Base-by-base conservation (phyloP, 2,329 filamentous ascomycete species). In the Pseudocercospora ulei region DNA sequence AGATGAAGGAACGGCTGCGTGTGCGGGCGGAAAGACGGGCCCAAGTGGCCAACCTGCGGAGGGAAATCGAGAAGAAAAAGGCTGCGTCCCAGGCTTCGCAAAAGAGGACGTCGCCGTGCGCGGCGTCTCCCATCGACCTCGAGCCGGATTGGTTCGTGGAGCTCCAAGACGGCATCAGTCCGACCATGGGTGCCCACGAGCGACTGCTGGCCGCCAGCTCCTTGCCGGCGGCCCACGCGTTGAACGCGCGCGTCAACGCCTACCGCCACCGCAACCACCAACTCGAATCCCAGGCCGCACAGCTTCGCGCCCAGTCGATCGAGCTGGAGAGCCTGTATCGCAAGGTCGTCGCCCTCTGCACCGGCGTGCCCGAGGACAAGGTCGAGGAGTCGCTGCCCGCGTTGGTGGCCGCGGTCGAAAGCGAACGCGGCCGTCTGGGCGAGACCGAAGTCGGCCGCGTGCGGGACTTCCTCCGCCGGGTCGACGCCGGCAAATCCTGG, bases 291-390 rank as follows among this genome's bases (percentile, higher is more conserved):
- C 75, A 80, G 50, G 80, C 86, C 1, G 71, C 73, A 11, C 73
- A 73, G 4, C 71, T 98, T 5, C 80, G 84, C 58, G 78, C 80
- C 18, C 78, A 82, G 43, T 88, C 84, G 52, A 79, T 78, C 3
- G 86, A 94, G 38, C 70, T 93, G 3, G 88, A 94, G 56, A 70
- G 80, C 49, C 85, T 90, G 62, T 95, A 95, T 59, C 75, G 86
- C 16, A 82, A 80, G 49, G 83, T 96, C 18, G 85, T 98, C 14
- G 78, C 81, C 38, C 67, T 95, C 7, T 95, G 88, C 58, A 93
- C 86, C 0, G 78, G 77, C 5, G 82, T 87, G 20, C 72, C 76
- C 1, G 85, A 92, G 46, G 70, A 72, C 5, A 75, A 84, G 41
- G 82, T 96, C 8, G 90, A 96, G 52, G 74, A 75, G 41, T 74